Conservation (phyloP, 768 basidiomycete species). For the Dacryopinax spathularia region DNA sequence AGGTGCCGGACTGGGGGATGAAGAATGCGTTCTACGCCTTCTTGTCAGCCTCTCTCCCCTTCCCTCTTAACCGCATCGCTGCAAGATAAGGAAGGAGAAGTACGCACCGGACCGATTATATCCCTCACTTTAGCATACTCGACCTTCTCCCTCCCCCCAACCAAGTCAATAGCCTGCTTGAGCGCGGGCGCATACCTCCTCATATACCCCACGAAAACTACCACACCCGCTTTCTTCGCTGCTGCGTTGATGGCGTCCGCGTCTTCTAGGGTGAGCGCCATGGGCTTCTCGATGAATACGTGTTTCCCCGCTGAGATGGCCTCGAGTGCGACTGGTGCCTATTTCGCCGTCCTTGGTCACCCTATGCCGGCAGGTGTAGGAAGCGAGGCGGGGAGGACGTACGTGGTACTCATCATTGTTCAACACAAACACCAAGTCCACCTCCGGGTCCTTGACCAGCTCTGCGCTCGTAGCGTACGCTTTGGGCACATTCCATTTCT, state of each 20-base stretch:
- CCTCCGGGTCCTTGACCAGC: not conserved
- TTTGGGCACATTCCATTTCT: not conserved
- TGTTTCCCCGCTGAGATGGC: constrained; percentile 16
- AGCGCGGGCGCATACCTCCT: constrained; percentile 19
- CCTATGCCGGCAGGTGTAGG: no score
- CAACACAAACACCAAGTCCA: constrained; percentile 12
- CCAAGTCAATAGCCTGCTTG: constrained; percentile 15
- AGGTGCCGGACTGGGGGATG: constrained; percentile 16
- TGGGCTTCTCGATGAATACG: constrained; percentile 23
- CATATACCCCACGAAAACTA: constrained; percentile 22
- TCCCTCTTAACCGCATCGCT: not conserved
- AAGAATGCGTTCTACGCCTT: constrained; percentile 14
- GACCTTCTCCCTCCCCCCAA: constrained; percentile 14
- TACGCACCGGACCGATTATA: constrained; percentile 19
- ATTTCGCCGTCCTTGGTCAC: not conserved
- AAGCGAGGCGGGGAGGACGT: not conserved
- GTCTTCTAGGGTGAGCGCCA: constrained; percentile 17
- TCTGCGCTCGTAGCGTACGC: constrained; percentile 2
- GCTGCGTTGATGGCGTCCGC: constrained; percentile 17
- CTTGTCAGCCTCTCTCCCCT: not conserved
- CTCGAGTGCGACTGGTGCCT: constrained; percentile 13
- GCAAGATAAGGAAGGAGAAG: no score
- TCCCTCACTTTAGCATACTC: constrained; percentile 18
- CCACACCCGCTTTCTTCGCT: constrained; percentile 7
- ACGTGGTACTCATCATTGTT: constrained; percentile 16